phyloP scores from a whole-genome alignment of 768 basidiomycete species.

The Hortiboletus flavorubellus region DNA sequence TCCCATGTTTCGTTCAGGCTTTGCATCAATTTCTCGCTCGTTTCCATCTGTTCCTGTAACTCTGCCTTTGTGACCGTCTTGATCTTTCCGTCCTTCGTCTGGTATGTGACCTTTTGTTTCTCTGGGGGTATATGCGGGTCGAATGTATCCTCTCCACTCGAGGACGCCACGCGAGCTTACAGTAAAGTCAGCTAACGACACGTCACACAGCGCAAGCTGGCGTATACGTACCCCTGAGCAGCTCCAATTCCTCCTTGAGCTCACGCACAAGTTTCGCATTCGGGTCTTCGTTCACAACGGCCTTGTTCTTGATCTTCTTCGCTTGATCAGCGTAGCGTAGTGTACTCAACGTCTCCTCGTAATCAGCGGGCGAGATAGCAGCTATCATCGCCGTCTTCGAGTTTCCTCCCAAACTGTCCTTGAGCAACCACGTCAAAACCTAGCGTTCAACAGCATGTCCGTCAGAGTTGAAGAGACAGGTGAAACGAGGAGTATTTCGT shows the following conservation, averaged over 20 bases:
- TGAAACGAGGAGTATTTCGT: not conserved
- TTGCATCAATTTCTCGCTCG: slow-evolving; percentile 94
- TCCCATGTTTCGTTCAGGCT: slow-evolving; percentile 96
- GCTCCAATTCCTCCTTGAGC: slow-evolving; percentile 96
- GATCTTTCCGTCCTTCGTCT: slow-evolving; percentile 88
- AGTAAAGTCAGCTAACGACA: slow-evolving; percentile 6
- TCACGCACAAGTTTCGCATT: slow-evolving; percentile 98
- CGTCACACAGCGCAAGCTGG: not conserved
- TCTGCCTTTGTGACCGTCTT: slow-evolving; percentile 97
- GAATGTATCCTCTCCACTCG: slow-evolving; percentile 67
- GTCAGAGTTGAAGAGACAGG: slow-evolving; percentile 2
- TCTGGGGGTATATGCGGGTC: slow-evolving; percentile 90
- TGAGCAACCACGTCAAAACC: slow-evolving; percentile 97
- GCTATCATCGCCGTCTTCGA: slow-evolving; percentile 99
- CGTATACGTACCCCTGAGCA: slow-evolving; percentile 66
- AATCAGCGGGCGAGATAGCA: slow-evolving; percentile 97
- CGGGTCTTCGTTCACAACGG: slow-evolving; percentile 98
- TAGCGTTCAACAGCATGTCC: slow-evolving; percentile 27
- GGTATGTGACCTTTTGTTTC: slow-evolving; percentile 93
- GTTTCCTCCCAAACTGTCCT: slow-evolving; percentile 96
- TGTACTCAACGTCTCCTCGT: slow-evolving; percentile 96
- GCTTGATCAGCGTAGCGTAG: slow-evolving; percentile 97
- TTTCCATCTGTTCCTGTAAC: slow-evolving; percentile 94
- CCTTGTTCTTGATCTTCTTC: slow-evolving; percentile 99
- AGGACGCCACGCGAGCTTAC: slow-evolving; percentile 72